These are phyloP conservation scores for Ilyonectria mors-panacis DNA, from an alignment of 2,329 filamentous ascomycete species.

Conservation along the genomic window DNA sequence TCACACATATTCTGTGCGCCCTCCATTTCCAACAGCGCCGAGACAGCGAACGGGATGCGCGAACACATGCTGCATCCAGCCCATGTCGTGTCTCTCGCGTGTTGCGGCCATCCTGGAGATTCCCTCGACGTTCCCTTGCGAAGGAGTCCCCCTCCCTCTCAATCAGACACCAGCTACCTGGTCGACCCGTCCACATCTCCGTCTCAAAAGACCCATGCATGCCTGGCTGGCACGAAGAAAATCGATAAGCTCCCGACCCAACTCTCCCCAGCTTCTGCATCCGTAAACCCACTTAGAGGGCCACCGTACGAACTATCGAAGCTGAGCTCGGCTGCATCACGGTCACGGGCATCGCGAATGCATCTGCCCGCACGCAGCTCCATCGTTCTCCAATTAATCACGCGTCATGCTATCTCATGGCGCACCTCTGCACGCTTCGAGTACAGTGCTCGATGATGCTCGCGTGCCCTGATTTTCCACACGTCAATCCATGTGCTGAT, in stretches of 20 bases:
- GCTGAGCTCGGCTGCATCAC: background rate
- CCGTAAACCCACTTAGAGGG: background rate
- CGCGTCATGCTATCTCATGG: conserved; percentile 10
- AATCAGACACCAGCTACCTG: no score
- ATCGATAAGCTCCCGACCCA: background rate
- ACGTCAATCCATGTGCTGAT: conserved; percentile 26
- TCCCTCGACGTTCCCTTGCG: background rate
- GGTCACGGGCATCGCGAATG: background rate
- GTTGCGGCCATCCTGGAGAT: background rate
- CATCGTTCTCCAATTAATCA: conserved; percentile 3
- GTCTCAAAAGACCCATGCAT: background rate
- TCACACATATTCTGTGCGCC: background rate
- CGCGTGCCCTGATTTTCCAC: conserved; percentile 24
- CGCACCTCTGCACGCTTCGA: conserved; percentile 2
- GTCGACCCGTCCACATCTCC: background rate
- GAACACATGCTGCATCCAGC: conserved; percentile 5
- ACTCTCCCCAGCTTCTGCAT: background rate
- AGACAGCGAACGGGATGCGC: conserved; percentile 4
- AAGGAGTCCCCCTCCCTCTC: background rate
- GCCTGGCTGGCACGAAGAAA: background rate
- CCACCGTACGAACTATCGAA: background rate
- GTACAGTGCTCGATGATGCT: conserved; percentile 3
- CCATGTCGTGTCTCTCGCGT: background rate
- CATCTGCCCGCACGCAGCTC: conserved; percentile 3
- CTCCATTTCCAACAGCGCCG: background rate